These are phyloP conservation scores for Papilionanthe hybrid DNA, from an alignment of 116 monocot species.

Conservation along the genomic window DNA sequence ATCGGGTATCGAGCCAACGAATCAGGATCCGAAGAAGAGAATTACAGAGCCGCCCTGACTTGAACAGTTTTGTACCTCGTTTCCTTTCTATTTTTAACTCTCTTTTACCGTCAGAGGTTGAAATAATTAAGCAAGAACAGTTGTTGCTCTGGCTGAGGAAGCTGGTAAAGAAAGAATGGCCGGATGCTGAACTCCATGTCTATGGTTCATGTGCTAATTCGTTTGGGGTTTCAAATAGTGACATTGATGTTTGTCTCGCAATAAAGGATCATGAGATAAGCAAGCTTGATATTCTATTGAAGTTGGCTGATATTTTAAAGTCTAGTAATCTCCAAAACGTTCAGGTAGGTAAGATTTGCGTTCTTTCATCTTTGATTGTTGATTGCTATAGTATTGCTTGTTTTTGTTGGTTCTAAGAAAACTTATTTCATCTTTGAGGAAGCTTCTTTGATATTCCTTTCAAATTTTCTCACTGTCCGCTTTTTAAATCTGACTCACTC, in stretches of 20 bases:
- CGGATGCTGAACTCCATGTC: slow-evolving; percentile 61
- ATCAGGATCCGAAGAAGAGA: slow-evolving; percentile 52
- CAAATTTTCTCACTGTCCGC: background rate
- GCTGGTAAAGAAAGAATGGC: slow-evolving; percentile 77
- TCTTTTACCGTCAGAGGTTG: slow-evolving; percentile 66
- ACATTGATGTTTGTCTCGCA: slow-evolving; percentile 87
- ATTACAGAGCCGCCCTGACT: slow-evolving; percentile 49
- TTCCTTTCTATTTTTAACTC: slow-evolving; percentile 71
- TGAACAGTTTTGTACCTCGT: slow-evolving; percentile 39
- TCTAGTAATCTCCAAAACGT: slow-evolving; percentile 76
- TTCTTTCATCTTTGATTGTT: background rate
- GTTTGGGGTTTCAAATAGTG: slow-evolving; percentile 87
- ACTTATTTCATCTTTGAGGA: background rate
- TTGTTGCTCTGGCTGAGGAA: slow-evolving; percentile 43
- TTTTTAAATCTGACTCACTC: background rate
- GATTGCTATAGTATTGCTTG: background rate
- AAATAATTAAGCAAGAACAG: slow-evolving; percentile 70
- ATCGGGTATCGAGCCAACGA: slow-evolving; percentile 55
- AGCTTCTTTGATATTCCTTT: slow-evolving; percentile 2
- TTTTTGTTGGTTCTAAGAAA: background rate
- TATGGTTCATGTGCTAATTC: slow-evolving; percentile 99
- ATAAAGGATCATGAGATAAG: slow-evolving; percentile 47
- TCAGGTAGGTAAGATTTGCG: slow-evolving; percentile 43
- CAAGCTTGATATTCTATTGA: slow-evolving; percentile 78
- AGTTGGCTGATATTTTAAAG: slow-evolving; percentile 75